These are phyloP conservation scores for Lizonia empirigonia DNA, from an alignment of 2,329 filamentous ascomycete genomes.

Conservation along the genomic window DNA sequence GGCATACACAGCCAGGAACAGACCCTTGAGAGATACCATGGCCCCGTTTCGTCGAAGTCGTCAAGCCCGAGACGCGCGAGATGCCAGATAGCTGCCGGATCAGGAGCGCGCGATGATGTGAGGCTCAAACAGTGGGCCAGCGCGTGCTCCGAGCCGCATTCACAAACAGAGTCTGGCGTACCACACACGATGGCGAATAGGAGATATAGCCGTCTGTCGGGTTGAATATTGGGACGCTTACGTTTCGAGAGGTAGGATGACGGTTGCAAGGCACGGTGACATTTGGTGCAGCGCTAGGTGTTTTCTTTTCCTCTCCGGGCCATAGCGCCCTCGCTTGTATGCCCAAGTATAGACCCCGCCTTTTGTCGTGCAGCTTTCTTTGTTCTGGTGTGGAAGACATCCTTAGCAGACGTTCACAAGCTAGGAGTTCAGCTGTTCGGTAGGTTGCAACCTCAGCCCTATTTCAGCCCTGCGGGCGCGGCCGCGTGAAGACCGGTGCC, in stretches of 20 bases:
- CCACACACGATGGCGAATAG: conserved; percentile 8
- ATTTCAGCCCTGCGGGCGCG: background rate
- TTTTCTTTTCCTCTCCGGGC: conserved; percentile 7
- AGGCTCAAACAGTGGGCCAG: conserved; percentile 5
- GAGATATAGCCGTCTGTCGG: conserved; percentile 6
- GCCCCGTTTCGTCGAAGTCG: conserved; percentile 14
- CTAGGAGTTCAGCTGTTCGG: conserved; percentile 11
- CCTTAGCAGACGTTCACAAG: background rate
- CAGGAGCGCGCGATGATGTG: conserved; percentile 6
- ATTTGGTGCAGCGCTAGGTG: conserved; percentile 7
- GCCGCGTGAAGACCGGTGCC: background rate
- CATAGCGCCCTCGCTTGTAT: conserved; percentile 16
- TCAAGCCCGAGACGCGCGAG: background rate
- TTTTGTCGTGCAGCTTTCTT: conserved; percentile 4
- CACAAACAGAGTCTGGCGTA: conserved; percentile 7
- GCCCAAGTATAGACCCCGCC: conserved; percentile 16
- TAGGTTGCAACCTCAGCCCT: conserved; percentile 7
- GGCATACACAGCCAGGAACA: conserved; percentile 43
- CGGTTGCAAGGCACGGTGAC: conserved; percentile 9
- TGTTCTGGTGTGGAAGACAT: background rate
- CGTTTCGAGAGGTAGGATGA: background rate
- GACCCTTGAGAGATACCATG: conserved; percentile 40
- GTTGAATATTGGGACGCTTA: conserved; percentile 13
- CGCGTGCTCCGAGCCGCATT: conserved; percentile 9
- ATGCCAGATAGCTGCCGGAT: conserved; percentile 9